Base-by-base conservation (phyloP, 441 rosid genomes). In the Theobroma grandiflorum region DNA sequence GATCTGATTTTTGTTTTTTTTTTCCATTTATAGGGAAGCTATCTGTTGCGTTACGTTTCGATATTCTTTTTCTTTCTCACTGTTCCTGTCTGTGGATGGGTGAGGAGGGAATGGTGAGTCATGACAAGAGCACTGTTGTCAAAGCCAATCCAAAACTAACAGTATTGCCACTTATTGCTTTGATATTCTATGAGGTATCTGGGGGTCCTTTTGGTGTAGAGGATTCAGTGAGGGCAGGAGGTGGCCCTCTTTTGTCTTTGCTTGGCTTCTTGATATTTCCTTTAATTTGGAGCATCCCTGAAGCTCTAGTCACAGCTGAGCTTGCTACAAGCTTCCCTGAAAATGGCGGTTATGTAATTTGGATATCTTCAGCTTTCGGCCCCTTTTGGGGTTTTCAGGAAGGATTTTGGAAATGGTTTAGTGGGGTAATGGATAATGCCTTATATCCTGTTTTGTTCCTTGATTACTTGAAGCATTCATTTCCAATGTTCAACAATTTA, bases 141-240 rank as follows among this genome's bases (percentile, higher is more conserved):
- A 89, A 84, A 82, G 49, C 88, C 70, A 89, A 69, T 57, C 98
- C 94, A 75, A 94, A 94, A 82, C 84, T 96, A 59, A 94, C 97
- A 9, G 70, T 92, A 2, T 82, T 91, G 79, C 98, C 99, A 52
- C 90, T 96, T 0, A 88, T 96, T 43, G 97, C 98, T 77, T 89
- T 96, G 62, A 96, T 94, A 14, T 95, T 95, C 91, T 95, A 94
- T 83, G 97, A 91, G 77, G 97, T 95, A 20, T 93, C 95, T 72
- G 99, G 99, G 57, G 99, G 99, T 53, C 99, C 99, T 68, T 96
- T 96, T 80, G 99, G 99, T 67, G 87, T 96, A 4, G 99, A 96
- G 83, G 99, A 94, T 77, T 90, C 96, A 16, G 98, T 96, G 22
- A 91, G 84, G 80, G 89, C 95, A 42, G 98, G 98, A 18, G 98